Evolutionary conservation across 345 rosid species (phyloP).

Genomic region (Gossypium herbaceum): DNA sequence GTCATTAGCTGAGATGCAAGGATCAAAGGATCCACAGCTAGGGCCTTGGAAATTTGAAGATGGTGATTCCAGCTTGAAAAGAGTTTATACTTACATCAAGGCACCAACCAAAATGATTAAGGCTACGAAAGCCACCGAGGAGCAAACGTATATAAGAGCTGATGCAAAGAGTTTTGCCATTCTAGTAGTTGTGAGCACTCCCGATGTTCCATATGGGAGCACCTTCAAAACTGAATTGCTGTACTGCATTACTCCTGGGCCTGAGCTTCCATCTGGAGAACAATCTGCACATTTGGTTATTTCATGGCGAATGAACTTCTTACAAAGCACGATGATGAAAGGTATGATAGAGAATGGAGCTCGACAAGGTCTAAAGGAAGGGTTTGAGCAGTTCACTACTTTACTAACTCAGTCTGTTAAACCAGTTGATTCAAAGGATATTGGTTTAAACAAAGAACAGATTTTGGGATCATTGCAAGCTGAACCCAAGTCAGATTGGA

Average conservation of each 20-base stretch:
- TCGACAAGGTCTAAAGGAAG: constrained; percentile 75
- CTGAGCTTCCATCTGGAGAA: constrained; percentile 75
- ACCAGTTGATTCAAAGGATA: constrained; percentile 76
- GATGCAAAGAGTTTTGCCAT: constrained; percentile 68
- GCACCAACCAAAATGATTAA: constrained; percentile 73
- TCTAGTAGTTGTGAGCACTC: constrained; percentile 65
- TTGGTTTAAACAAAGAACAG: constrained; percentile 80
- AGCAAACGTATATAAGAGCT: constrained; percentile 68
- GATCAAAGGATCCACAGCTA: constrained; percentile 66
- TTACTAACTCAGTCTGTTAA: constrained; percentile 62
- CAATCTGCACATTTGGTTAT: constrained; percentile 67
- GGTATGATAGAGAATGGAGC: constrained; percentile 96
- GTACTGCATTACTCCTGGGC: constrained; percentile 71
- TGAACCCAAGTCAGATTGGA: constrained; percentile 83
- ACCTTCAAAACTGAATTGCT: constrained; percentile 72
- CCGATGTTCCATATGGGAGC: constrained; percentile 82
- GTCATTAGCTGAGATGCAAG: constrained; percentile 60
- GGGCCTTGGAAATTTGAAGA: constrained; percentile 76
- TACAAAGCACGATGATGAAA: constrained; percentile 91
- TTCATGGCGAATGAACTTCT: constrained; percentile 87
- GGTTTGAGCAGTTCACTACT: constrained; percentile 61
- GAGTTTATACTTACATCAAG: constrained; percentile 63
- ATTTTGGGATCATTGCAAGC: constrained; percentile 77
- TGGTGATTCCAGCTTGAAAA: constrained; percentile 51
- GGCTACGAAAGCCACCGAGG: constrained; percentile 84